Evolutionary conservation across 129 eudicot species (phyloP), one percentile per base, ranked within the genome.

Genomic region (Centrapalus pauciflorus): DNA sequence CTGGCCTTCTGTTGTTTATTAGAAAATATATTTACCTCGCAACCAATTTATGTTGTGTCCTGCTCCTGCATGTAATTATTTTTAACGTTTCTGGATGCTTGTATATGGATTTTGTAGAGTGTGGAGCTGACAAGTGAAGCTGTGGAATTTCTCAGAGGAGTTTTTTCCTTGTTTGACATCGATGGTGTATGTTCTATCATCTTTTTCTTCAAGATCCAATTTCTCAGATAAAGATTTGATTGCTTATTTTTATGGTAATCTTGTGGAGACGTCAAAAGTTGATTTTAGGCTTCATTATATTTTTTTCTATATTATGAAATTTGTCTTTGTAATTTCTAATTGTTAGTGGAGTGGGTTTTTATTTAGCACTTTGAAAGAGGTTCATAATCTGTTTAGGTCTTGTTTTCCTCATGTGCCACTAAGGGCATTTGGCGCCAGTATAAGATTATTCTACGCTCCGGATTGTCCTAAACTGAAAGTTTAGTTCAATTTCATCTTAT

Each of bases 121-220:
- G 98, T 88, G 87, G 98, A 93, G 89, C 78, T 93, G 79, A 81
- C 96, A 70, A 82, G 48, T 72, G 95, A 93, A 75, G 96, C 96
- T 70, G 66, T 86, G 75, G 96, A 93, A 1, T 88, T 77, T 71
- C 87, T 93, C 52, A 80, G 59, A 71, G 82, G 81, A 54, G 81
- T 84, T 52, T 93, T 93, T 77, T 21, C 58, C 70, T 71, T 81
- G 69, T 86, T 71, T 66, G 98, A 88, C 71, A 80, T 62, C 49
- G 95, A 93, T 69, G 77, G 86, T 76, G 98, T 93, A 88, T 7
- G 98, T 82, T 40, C 61, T 48, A 21, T 20, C 12, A 23, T 17
- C 56, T 76, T 56, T 68, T 71, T 54, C 56, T 11, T 16, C 35
- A 25, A 8, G 43, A 45, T 8, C 37, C 8, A 34, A 45, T 13